A percentile compares a stretch with the other conserved stretches of the same genome.
These are phyloP conservation scores for Microbotryomycetes sp. DNA, from an alignment of 1,284 basidiomycete genomes.

Conservation along the genomic window DNA sequence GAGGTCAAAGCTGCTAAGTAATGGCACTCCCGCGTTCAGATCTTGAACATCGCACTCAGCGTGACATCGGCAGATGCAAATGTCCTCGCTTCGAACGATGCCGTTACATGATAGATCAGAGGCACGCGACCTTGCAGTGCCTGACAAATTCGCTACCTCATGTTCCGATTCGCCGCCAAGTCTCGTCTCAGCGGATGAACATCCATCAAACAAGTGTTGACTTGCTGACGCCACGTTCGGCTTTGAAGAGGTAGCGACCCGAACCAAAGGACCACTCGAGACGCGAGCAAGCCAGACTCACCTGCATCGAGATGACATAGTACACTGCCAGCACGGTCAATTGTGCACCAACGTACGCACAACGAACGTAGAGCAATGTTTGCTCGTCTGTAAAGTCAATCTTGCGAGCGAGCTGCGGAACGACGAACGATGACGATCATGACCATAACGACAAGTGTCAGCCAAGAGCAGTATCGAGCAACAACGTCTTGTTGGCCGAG, in stretches of 20 bases:
- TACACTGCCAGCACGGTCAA: constrained; percentile 62
- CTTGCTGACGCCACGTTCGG: not conserved
- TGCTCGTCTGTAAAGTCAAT: constrained; percentile 87
- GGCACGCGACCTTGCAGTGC: not conserved
- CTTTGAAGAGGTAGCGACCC: not conserved
- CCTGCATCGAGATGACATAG: constrained; percentile 65
- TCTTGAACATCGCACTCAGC: constrained; percentile 24
- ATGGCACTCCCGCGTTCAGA: constrained; percentile 27
- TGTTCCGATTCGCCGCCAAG: not conserved
- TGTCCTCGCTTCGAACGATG: no score
- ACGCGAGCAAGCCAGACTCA: constrained; percentile 42
- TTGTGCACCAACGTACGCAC: constrained; percentile 74
- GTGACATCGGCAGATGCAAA: constrained; percentile 11
- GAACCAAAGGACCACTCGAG: no score
- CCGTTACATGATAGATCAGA: no score
- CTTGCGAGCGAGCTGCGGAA: constrained; percentile 65
- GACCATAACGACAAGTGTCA: constrained; percentile 9
- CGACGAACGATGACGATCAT: not conserved
- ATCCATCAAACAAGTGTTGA: not conserved
- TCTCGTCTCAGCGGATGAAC: not conserved
- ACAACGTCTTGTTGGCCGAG: not conserved
- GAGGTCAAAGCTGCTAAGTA: no score
- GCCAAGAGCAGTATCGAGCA: not conserved
- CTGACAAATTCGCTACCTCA: no score
- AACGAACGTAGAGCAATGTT: constrained; percentile 72